A percentile compares a stretch with the other conserved stretches of the same genome.
phyloP scores from a whole-genome alignment of 106 monocot species.

The Dioscorea alata region DNA sequence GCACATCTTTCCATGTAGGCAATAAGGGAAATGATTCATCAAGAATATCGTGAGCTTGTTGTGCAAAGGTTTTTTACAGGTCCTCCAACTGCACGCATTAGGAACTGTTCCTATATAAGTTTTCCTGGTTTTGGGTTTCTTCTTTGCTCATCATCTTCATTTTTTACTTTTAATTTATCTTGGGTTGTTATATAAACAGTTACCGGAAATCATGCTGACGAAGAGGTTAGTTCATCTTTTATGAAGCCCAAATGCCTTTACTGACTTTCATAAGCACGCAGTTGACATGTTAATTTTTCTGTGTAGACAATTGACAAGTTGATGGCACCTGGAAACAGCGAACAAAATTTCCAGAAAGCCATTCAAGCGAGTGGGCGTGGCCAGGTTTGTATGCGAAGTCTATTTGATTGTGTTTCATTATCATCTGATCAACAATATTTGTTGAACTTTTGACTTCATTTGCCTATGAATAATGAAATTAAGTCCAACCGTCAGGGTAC shows the following conservation, averaged over 20 bases:
- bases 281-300: background rate
- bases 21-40: conserved; percentile 75
- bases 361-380: conserved; percentile 92
- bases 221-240: conserved; percentile 51
- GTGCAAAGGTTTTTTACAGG: conserved; percentile 97
- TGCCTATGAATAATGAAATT: too few relatives aligned
- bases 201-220: conserved; percentile 85
- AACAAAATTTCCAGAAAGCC: conserved; percentile 91
- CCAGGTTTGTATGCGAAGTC: conserved; percentile 39
- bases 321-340: conserved; percentile 90
- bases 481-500: background rate
- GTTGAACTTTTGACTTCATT: too few relatives aligned
- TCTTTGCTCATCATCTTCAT: background rate
- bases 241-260: background rate
- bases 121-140: background rate
- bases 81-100: background rate
- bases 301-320: conserved; percentile 81
- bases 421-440: too few relatives aligned
- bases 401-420: too few relatives aligned
- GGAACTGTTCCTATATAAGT: too few relatives aligned
- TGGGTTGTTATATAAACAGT: conserved; percentile 41
- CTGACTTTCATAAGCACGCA: too few relatives aligned
- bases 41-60: conserved; percentile 83
- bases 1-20: conserved; percentile 27
- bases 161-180: conserved; percentile 3